Evolutionary conservation across 352 stramenopile genomes (phyloP).

Genomic region (Phytophthora brassicae): DNA sequence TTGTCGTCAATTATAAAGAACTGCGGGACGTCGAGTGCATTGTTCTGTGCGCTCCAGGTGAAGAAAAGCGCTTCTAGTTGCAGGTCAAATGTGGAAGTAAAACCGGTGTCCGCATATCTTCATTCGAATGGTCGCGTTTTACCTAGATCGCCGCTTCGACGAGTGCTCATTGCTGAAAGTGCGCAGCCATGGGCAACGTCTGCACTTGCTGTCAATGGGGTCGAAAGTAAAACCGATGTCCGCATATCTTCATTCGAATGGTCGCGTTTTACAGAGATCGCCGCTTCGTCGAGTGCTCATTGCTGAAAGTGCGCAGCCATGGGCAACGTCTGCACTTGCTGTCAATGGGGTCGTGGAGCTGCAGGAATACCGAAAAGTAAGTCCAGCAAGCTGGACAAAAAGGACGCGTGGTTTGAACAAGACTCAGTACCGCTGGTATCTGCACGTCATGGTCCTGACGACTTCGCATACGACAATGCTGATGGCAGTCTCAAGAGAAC

Average conservation of each 20-base stretch:
- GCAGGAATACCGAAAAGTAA: constrained; percentile 6
- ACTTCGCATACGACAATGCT: constrained; percentile 34
- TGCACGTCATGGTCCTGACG: constrained; percentile 39
- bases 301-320: constrained; percentile 14
- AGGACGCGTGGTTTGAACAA: constrained; percentile 62
- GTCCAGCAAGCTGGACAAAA: constrained; percentile 25
- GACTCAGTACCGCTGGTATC: constrained; percentile 63
- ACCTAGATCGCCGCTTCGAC: constrained; percentile 10
- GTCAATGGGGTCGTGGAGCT: constrained; percentile 19
- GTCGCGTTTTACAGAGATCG: constrained; percentile 26
- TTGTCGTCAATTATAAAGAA: constrained; percentile 84
- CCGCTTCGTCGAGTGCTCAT: not conserved
- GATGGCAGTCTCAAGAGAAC: constrained; percentile 51
- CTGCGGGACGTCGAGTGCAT: constrained; percentile 72
- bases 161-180: not conserved
- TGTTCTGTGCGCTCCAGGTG: constrained; percentile 60
- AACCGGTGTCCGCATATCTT: constrained; percentile 19
- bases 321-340: constrained; percentile 35
- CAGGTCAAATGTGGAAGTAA: constrained; percentile 2
- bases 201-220: constrained; percentile 31
- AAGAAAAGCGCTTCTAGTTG: constrained; percentile 47
- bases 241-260: constrained; percentile 24
- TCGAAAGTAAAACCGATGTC: constrained; percentile 8
- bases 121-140: constrained; percentile 28
- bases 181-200: constrained; percentile 28